Base-by-base conservation (phyloP, 306 rosid species). In the Begonia loranthoides region DNA sequence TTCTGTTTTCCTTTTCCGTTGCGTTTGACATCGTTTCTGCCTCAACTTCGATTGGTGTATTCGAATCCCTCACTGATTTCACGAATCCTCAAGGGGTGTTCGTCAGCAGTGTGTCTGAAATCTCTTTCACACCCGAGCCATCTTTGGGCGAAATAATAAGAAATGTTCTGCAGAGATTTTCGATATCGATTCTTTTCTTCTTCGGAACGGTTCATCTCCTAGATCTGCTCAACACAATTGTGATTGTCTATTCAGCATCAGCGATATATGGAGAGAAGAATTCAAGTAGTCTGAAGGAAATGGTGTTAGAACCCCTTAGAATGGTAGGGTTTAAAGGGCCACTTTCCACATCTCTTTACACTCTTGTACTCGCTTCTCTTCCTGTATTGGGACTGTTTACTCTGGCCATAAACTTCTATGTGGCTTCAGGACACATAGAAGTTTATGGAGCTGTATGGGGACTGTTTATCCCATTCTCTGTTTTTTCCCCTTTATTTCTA, bases 1-100 rank as follows among this genome's bases (percentile, higher is more conserved):
- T 80, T 50, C 70, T 78, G 54, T 72, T 73, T 45, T 54, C 60
- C 65, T 61, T 77, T 65, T 68, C 64, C 66, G 16, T 73, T 59
- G 70, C 69, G 66, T 63, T 58, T 13, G 82, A 83, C 64, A 40
- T 15, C 17, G 17, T 28, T 54, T 65, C 63, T 60, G 80, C 67
- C 54, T 54, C 50, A 47, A 62, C 63, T 38, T 19, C 76, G 13
- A 45, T 57, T 52, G 58, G 72, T 15, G 38, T 62, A 56, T 62
- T 39, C 17, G 44, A 65, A 44, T 28, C 63, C 40, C 58, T 66
- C 24, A 10, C 22, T 12, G 51, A 24, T 49, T 47, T 13, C 34
- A 28, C 4, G 34, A 28, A 3, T 28, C 34, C 34, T 28, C 34
- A 5, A 28, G n/a, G n/a, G n/a, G n/a, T n/a, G n/a, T n/a, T n/a